Evolutionary conservation across 176 grass and related monocot species (phyloP).

Genomic region (Thalia dealbata): DNA sequence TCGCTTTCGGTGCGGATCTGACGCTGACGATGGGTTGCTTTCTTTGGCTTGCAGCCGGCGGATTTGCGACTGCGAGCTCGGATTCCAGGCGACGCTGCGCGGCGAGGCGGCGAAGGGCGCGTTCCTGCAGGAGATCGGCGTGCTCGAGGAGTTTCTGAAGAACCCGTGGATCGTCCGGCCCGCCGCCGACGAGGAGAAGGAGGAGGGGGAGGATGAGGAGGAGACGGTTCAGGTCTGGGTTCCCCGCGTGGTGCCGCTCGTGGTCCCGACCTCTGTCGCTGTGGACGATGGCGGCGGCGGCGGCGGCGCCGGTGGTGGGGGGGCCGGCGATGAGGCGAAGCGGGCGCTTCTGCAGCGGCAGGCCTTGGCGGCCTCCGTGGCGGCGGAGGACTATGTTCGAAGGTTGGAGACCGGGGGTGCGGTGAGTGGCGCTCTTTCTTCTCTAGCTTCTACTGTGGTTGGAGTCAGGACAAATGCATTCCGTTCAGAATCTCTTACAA

Average conservation of each 20-base stretch:
- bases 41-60: conserved; percentile 34
- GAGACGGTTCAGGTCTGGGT: conserved; percentile 58
- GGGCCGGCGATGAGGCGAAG: conserved; percentile 30
- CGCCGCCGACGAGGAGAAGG: neutral
- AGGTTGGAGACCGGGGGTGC: conserved; percentile 35
- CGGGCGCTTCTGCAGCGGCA: conserved; percentile 45
- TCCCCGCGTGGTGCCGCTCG: conserved; percentile 31
- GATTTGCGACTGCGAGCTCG: conserved; percentile 78
- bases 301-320: conserved; percentile 1
- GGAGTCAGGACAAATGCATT: neutral
- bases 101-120: neutral
- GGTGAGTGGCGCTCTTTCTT: conserved; percentile 27
- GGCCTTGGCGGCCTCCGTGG: conserved; percentile 36
- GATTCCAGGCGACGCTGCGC: conserved; percentile 27
- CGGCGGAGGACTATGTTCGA: conserved; percentile 48
- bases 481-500: too few relatives aligned
- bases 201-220: neutral
- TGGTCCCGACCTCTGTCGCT: neutral
- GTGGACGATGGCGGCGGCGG: neutral
- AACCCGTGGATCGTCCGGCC: conserved; percentile 55
- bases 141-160: conserved; percentile 50
- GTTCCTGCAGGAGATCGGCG: conserved; percentile 26
- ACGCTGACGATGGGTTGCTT: neutral
- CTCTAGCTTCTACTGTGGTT: neutral
- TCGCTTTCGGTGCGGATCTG: conserved; percentile 4